These are phyloP conservation scores for Sarocladium kiliense DNA, from an alignment of 2,329 filamentous ascomycete genomes.

Conservation along the genomic window DNA sequence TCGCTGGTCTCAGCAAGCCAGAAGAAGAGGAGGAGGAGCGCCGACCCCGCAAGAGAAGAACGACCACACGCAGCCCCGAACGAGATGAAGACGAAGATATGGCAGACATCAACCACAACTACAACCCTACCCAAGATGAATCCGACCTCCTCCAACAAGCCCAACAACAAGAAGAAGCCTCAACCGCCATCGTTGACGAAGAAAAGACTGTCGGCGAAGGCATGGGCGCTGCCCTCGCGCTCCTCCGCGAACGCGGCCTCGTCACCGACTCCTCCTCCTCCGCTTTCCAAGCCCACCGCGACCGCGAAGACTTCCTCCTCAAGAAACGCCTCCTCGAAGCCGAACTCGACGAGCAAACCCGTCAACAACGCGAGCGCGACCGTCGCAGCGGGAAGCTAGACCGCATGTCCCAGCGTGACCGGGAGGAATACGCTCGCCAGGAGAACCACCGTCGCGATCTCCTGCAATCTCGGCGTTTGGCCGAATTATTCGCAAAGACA, in stretches of 20 bases:
- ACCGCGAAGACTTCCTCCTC: conserved; percentile 72
- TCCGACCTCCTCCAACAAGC: conserved; percentile 11
- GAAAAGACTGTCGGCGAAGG: conserved; percentile 76
- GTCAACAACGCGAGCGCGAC: conserved; percentile 81
- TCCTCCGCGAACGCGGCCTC: conserved; percentile 81
- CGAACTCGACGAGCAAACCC: conserved; percentile 74
- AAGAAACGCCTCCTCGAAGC: conserved; percentile 68
- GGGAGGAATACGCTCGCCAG: conserved; percentile 81
- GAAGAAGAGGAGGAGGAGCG: conserved; percentile 49
- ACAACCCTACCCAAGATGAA: conserved; percentile 18
- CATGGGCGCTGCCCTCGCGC: conserved; percentile 73
- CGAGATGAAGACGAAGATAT: conserved; percentile 39
- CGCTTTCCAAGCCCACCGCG: conserved; percentile 32
- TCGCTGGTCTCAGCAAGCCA: conserved; percentile 74
- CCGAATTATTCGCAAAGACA: conserved; percentile 77
- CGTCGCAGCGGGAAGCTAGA: conserved; percentile 75
- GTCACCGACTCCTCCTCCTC: conserved; percentile 46
- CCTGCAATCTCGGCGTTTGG: conserved; percentile 73
- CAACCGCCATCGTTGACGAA: conserved; percentile 64
- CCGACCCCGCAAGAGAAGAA: conserved; percentile 42
- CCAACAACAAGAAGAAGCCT: conserved; percentile 17
- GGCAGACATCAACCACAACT: conserved; percentile 29
- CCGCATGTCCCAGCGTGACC: conserved; percentile 84
- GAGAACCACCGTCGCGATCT: conserved; percentile 87
- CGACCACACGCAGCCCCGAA: conserved; percentile 26